phyloP scores from a whole-genome alignment of 495 filamentous ascomycete genomes.

The Bacidia rubella region DNA sequence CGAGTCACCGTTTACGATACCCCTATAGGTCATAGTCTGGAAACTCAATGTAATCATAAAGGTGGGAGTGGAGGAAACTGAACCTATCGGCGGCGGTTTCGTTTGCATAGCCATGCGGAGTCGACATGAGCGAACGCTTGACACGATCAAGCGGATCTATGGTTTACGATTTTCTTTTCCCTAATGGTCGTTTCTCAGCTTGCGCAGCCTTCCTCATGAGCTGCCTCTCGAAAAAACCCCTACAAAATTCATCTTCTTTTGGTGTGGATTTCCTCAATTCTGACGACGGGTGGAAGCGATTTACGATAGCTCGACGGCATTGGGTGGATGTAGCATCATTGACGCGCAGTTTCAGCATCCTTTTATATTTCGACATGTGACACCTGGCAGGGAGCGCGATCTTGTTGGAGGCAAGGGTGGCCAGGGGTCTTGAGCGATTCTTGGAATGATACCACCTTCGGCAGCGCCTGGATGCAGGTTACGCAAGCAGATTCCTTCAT shows the following conservation, averaged over 20 bases:
- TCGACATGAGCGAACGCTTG: neutral
- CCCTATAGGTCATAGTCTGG: constrained; percentile 4
- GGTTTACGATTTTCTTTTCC: constrained; percentile 4
- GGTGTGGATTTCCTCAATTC: too few species aligned
- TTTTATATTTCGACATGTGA: neutral
- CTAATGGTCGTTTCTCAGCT: neutral
- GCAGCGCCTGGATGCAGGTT: neutral
- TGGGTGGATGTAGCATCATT: neutral
- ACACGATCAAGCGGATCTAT: neutral
- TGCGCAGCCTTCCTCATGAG: too few species aligned
- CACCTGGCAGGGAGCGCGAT: neutral
- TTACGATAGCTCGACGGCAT: neutral
- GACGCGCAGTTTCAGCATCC: neutral
- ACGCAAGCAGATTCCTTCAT: neutral
- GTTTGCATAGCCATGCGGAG: constrained; percentile 13
- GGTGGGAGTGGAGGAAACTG: constrained; percentile 20
- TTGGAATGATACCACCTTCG: constrained; percentile 6
- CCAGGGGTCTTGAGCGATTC: constrained; percentile 2
- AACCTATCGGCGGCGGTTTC: constrained; percentile 14
- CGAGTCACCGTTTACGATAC: constrained; percentile 16
- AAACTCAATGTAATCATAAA: constrained; percentile 9
- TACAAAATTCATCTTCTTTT: too few species aligned
- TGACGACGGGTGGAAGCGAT: neutral
- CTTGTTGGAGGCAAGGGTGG: neutral
- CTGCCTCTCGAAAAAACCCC: too few species aligned